Evolutionary conservation across 805 yeast species (phyloP).

Genomic region (Yamadazyma scolyti): DNA sequence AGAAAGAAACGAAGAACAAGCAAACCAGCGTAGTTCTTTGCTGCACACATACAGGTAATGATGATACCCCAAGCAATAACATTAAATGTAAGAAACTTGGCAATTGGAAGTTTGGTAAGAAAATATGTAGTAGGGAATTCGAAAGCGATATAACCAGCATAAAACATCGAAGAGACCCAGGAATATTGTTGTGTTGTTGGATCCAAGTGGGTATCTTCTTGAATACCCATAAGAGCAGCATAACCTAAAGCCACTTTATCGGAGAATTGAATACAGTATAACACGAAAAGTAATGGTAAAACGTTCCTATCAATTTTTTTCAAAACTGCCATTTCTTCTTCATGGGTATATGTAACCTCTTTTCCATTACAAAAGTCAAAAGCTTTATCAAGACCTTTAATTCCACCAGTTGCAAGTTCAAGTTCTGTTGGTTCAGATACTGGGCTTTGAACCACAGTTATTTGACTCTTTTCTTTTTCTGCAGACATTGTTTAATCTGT

Average conservation of each 20-base stretch:
- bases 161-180: slow-evolving; percentile 37
- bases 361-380: slow-evolving; percentile 1
- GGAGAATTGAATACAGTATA: slow-evolving; percentile 22
- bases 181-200: too few relatives aligned
- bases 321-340: slow-evolving; percentile 1
- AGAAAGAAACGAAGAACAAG: slow-evolving; percentile 26
- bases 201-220: slow-evolving; percentile 29
- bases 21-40: slow-evolving; percentile 21
- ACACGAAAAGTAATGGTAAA: slow-evolving; percentile 16
- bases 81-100: slow-evolving; percentile 44
- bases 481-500: too few relatives aligned
- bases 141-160: slow-evolving; percentile 58
- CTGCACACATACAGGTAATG: slow-evolving; percentile 34
- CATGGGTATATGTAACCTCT: slow-evolving; percentile 1
- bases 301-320: slow-evolving; percentile 12
- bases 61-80: slow-evolving; percentile 62
- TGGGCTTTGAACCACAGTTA: too few relatives aligned
- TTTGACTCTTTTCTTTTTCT: too few relatives aligned
- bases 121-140: slow-evolving; percentile 45
- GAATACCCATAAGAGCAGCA: slow-evolving; percentile 34
- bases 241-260: slow-evolving; percentile 35
- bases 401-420: too few relatives aligned
- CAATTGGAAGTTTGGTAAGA: slow-evolving; percentile 55
- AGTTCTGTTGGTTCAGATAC: too few relatives aligned
- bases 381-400: slow-evolving; percentile 1